These are phyloP conservation scores for Hibiscus tridactylites DNA, from an alignment of 345 rosid species.

Conservation along the genomic window DNA sequence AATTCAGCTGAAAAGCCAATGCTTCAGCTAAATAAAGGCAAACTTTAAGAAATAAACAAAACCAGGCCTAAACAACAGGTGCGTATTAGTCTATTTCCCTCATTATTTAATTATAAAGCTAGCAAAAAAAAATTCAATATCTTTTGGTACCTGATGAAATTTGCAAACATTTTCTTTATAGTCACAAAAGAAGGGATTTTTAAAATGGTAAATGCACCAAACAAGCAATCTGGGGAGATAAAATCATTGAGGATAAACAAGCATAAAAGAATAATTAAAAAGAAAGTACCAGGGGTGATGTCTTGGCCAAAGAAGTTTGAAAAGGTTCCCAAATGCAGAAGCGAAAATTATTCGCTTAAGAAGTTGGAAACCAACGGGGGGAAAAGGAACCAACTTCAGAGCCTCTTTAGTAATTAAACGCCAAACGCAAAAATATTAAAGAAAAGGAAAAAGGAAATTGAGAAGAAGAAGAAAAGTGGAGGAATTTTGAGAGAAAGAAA, in stretches of 20 bases:
- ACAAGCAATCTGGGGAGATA: not conserved
- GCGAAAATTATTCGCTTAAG: not conserved
- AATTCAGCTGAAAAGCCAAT: not conserved
- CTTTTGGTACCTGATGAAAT: too few relatives aligned
- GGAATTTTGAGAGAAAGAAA: constrained; percentile 1
- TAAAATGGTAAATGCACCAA: not conserved
- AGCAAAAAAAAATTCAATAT: too few relatives aligned
- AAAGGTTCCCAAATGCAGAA: constrained; percentile 1
- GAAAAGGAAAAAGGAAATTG: not conserved
- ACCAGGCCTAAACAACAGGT: too few relatives aligned
- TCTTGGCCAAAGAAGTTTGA: not conserved
- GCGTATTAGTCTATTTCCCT: too few relatives aligned
- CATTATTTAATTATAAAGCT: too few relatives aligned
- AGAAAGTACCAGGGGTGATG: constrained; percentile 8
- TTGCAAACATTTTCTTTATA: too few relatives aligned
- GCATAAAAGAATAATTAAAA: not conserved
- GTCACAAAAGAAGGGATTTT: too few relatives aligned
- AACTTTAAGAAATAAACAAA: not conserved
- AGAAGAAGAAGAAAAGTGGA: not conserved
- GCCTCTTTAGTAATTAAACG: constrained; percentile 1
- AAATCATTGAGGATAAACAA: not conserved
- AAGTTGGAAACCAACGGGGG: not conserved
- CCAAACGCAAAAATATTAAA: constrained; percentile 20
- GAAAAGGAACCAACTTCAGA: not conserved
- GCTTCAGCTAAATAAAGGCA: not conserved